phyloP scores from a whole-genome alignment of 1,284 basidiomycete species.

The Rhodotorula mucilaginosa region DNA sequence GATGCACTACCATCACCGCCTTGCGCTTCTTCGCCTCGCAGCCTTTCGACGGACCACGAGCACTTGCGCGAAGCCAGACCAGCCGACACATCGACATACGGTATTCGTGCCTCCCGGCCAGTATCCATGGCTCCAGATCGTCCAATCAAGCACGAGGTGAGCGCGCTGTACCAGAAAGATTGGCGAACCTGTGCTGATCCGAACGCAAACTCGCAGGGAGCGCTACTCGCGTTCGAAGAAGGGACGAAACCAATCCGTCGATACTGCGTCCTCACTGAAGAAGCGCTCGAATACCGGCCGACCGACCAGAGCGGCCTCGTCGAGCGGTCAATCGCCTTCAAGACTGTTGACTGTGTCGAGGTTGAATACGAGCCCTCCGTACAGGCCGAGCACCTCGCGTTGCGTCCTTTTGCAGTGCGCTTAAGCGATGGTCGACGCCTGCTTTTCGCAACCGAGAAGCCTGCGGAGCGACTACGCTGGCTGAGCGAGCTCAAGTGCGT shows the following conservation, averaged over 20 bases:
- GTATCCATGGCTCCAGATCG: no score
- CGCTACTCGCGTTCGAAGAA: slow-evolving; percentile 1
- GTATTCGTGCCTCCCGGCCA: background rate
- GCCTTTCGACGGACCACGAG: background rate
- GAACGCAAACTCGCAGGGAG: slow-evolving; percentile 9
- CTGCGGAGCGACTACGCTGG: slow-evolving; percentile 19
- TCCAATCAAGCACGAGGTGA: no score
- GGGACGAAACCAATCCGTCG: background rate
- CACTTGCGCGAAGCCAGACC: background rate
- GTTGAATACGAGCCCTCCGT: slow-evolving; percentile 13
- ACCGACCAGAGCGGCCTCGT: slow-evolving; percentile 15
- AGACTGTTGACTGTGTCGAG: background rate
- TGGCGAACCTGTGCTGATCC: background rate
- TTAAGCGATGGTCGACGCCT: slow-evolving; percentile 1
- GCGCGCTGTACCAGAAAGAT: no score
- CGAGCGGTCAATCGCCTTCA: background rate
- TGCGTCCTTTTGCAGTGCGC: slow-evolving; percentile 15
- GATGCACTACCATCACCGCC: no score
- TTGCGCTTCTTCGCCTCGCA: no score
- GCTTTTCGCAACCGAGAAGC: slow-evolving; percentile 4
- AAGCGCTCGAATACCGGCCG: slow-evolving; percentile 19
- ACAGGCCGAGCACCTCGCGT: background rate
- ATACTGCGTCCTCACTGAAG: slow-evolving; percentile 20
- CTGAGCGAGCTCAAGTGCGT: slow-evolving; percentile 19
- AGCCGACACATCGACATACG: background rate